Conservation (phyloP, 164 flowering plant species). For the Vitis vinifera region ASM3070453v1 NC_081814.1:3687501-3688000, state of each 20-base stretch:
- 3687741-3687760: conserved; percentile 26
- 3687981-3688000: background rate
- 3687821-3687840: conserved; percentile 41
- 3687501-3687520: too few relatives aligned
- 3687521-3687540: too few relatives aligned
- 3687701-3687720: conserved; percentile 44
- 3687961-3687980: conserved; percentile 3
- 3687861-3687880: conserved; percentile 29
- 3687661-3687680: conserved; percentile 34
- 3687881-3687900: conserved; percentile 25
- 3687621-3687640: conserved; percentile 37
- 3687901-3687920: conserved; percentile 26
- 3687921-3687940: conserved; percentile 22
- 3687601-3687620: conserved; percentile 36
- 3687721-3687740: conserved; percentile 45
- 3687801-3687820: conserved; percentile 28
- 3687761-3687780: background rate
- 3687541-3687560: too few relatives aligned
- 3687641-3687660: conserved; percentile 38
- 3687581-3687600: too few relatives aligned
- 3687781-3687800: background rate
- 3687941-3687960: conserved; percentile 36
- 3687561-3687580: too few relatives aligned
- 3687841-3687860: conserved; percentile 35
- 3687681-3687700: conserved; percentile 74